Evolutionary conservation across 805 yeast species (phyloP).

Genomic region (Teunomyces pallodes): DNA sequence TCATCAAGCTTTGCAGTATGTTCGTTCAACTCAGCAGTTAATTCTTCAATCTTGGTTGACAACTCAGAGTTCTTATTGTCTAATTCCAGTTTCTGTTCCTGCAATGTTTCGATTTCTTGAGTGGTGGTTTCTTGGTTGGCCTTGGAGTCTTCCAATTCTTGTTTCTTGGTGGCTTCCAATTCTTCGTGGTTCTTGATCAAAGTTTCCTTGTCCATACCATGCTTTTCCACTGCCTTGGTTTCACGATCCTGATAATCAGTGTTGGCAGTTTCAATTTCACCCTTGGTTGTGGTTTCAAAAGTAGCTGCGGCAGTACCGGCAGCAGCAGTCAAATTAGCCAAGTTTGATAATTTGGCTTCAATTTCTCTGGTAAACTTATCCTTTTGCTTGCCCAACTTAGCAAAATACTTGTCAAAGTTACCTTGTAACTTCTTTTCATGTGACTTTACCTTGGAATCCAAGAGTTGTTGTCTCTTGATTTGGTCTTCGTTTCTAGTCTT

Average conservation of each 20-base stretch:
- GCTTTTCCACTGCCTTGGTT: slow-evolving; percentile 44
- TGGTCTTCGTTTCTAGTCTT: slow-evolving; percentile 44
- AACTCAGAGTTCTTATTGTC: slow-evolving; percentile 39
- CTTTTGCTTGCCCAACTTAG: slow-evolving; percentile 37
- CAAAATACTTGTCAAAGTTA: slow-evolving; percentile 36
- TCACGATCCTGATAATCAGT: slow-evolving; percentile 47
- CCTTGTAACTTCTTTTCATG: slow-evolving; percentile 36
- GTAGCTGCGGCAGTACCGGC: slow-evolving; percentile 32
- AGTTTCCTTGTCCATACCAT: slow-evolving; percentile 43
- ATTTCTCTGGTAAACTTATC: slow-evolving; percentile 42
- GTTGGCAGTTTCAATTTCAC: slow-evolving; percentile 44
- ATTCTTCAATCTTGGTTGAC: slow-evolving; percentile 38
- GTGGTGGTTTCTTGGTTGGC: slow-evolving; percentile 41
- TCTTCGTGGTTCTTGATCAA: slow-evolving; percentile 43
- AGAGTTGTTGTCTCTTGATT: slow-evolving; percentile 37
- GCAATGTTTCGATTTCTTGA: slow-evolving; percentile 43
- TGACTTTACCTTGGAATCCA: slow-evolving; percentile 32
- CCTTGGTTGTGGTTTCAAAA: slow-evolving; percentile 40
- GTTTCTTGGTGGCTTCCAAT: slow-evolving; percentile 43
- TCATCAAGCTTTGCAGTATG: slow-evolving; percentile 31
- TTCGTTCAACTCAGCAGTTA: slow-evolving; percentile 42
- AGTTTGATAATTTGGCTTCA: slow-evolving; percentile 24
- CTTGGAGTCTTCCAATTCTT: slow-evolving; percentile 42
- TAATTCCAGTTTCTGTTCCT: slow-evolving; percentile 41
- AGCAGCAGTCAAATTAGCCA: slow-evolving; percentile 20